phyloP scores from a whole-genome alignment of 179 eudicot genomes.

The Beta macrorhiza region DNA sequence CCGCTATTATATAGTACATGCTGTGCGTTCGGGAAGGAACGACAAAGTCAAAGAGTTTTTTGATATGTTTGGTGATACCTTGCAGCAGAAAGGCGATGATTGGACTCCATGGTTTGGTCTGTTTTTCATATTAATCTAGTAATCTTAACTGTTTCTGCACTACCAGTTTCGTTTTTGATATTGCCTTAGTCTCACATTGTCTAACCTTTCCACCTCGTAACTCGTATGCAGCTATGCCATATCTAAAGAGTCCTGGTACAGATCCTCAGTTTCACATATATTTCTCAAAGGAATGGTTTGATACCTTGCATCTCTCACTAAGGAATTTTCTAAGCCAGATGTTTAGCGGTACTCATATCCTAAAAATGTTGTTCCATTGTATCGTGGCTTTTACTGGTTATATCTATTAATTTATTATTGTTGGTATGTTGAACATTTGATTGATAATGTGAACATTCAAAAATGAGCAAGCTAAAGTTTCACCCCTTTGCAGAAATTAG shows the following conservation, averaged over 20 bases:
- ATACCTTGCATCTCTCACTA: slow-evolving; percentile 68
- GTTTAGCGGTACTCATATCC: slow-evolving; percentile 88
- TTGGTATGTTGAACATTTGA: background rate
- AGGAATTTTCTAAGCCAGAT: slow-evolving; percentile 82
- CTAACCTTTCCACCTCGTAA: slow-evolving; percentile 3
- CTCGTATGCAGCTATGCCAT: slow-evolving; percentile 68
- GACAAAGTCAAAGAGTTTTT: slow-evolving; percentile 76
- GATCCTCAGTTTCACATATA: slow-evolving; percentile 81
- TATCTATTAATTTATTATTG: background rate
- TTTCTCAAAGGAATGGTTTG: slow-evolving; percentile 91
- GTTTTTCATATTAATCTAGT: slow-evolving; percentile 23
- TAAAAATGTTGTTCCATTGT: slow-evolving; percentile 18
- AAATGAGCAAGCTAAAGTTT: background rate
- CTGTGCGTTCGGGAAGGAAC: slow-evolving; percentile 62
- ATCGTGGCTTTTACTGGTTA: background rate
- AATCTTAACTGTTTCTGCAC: background rate
- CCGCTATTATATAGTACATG: slow-evolving; percentile 74
- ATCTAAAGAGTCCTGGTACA: slow-evolving; percentile 61
- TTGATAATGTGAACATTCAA: slow-evolving; percentile 8
- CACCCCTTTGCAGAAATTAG: background rate
- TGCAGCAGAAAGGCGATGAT: slow-evolving; percentile 62
- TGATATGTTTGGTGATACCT: slow-evolving; percentile 54
- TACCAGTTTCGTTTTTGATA: background rate
- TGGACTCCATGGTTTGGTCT: slow-evolving; percentile 96
- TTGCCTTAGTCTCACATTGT: slow-evolving; percentile 10